phyloP scores from a whole-genome alignment of 345 rosid genomes.

The Theobroma cacao region DNA sequence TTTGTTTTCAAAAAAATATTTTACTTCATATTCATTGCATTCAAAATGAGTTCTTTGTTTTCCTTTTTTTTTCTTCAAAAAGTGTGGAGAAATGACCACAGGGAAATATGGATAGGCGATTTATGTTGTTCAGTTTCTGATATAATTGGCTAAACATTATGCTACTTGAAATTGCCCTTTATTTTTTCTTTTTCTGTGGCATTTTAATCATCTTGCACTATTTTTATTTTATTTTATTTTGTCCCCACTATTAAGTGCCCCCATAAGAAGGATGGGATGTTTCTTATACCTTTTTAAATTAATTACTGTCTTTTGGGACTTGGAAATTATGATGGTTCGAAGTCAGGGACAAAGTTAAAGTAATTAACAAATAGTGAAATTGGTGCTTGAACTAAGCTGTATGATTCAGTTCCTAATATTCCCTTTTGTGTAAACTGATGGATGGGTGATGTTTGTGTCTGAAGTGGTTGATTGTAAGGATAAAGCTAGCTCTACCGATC shows the following conservation, averaged over 20 bases:
- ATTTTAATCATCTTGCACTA: background rate
- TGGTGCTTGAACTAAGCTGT: background rate
- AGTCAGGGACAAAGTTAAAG: background rate
- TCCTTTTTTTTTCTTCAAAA: background rate
- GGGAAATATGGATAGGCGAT: background rate
- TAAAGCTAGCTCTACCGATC: conserved; percentile 35
- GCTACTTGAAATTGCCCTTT: background rate
- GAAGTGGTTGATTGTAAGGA: conserved; percentile 54
- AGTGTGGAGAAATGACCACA: background rate
- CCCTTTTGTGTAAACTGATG: background rate
- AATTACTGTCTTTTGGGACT: background rate
- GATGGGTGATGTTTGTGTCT: conserved; percentile 2
- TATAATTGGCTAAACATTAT: background rate
- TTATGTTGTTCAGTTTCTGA: background rate
- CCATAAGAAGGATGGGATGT: background rate
- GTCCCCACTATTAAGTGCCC: too few relatives aligned
- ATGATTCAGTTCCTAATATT: background rate
- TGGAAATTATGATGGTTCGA: background rate
- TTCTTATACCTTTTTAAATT: background rate
- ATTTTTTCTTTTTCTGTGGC: background rate
- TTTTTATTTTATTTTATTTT: background rate
- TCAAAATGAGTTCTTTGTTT: background rate
- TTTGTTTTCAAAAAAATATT: too few relatives aligned
- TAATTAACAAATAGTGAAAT: background rate
- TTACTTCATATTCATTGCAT: background rate